Evolutionary conservation across 2,329 filamentous ascomycete species (phyloP), one percentile per base, ranked within the genome.

Genomic region (Gliomastix tumulicola): DNA sequence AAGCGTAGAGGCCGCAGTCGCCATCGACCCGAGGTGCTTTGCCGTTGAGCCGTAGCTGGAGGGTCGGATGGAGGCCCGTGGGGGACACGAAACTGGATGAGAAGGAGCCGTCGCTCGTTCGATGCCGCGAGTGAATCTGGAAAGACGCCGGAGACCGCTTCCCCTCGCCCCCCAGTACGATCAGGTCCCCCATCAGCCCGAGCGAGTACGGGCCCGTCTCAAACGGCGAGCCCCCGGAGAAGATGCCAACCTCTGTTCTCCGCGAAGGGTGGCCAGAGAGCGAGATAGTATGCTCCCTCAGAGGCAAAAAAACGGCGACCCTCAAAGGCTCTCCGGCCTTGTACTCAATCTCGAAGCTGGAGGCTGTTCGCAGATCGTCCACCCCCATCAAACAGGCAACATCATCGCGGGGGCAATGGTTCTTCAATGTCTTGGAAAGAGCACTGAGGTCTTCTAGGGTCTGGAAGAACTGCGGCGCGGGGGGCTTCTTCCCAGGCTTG

Each of bases 51-150:
- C 63, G 69, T 36, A 94, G 69, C 47, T 80, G 74, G 41, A 96
- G 67, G 1, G 79, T 85, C 3, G 90, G 90, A 60, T 96, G 90
- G 9, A 96, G 71, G 8, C 90, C 89, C 0, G 80, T 82, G 2
- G 88, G 88, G 3, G 66, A 44, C n/a, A 76, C 55, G 51, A 94
- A 88, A 1, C 60, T 60, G 16, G 79, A 69, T 0, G 66, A 69
- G 57, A 87, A 94, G 35, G 62, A 71, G 66, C 56, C 12, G 3
- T 59, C 50, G 11, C 73, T 65, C 47, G 84, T 77, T 25, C 70
- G 65, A 57, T 96, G 89, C 1, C 88, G 79, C 4, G 87, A 79
- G 3, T 86, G 81, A 46, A 94, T 92, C 30, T 84, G 79, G 64
- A 97, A 96, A 32, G 90, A 66, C 1, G 86, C 84, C 3, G 84